A percentile compares a stretch with the other conserved stretches of the same genome.
phyloP scores from a whole-genome alignment of 148 eudicot genomes.

The Hydrangea macrophylla region DNA sequence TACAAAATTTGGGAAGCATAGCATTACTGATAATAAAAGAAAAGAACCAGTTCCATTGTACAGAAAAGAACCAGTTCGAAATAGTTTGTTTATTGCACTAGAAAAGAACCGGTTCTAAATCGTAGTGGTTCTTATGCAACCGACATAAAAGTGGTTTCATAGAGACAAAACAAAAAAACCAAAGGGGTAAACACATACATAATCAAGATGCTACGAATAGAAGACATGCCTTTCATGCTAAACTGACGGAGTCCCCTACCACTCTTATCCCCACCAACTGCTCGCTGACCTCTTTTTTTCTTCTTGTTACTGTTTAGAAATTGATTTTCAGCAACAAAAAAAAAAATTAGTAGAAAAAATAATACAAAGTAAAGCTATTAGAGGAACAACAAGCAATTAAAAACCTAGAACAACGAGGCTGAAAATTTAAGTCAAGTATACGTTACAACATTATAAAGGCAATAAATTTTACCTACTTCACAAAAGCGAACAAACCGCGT shows the following conservation, averaged over 20 bases:
- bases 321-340: too few relatives aligned
- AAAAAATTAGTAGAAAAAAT: background rate
- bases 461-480: too few relatives aligned
- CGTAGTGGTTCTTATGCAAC: too few relatives aligned
- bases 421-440: too few relatives aligned
- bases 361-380: background rate
- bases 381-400: background rate
- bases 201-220: background rate
- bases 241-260: slow-evolving; percentile 99
- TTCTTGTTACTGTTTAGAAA: slow-evolving; percentile 57
- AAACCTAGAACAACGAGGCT: background rate
- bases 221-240: slow-evolving; percentile 87
- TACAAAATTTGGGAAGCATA: background rate
- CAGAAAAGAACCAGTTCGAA: too few relatives aligned
- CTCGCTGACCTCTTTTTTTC: slow-evolving; percentile 91
- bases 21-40: background rate
- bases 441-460: too few relatives aligned
- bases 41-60: too few relatives aligned
- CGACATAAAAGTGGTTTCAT: too few relatives aligned
- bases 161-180: background rate
- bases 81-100: too few relatives aligned
- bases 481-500: too few relatives aligned
- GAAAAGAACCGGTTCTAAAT: too few relatives aligned
- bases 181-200: background rate
- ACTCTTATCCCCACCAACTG: slow-evolving; percentile 79